Conservation (phyloP, 768 basidiomycete genomes). For the Mycena kentingensis region DNA sequence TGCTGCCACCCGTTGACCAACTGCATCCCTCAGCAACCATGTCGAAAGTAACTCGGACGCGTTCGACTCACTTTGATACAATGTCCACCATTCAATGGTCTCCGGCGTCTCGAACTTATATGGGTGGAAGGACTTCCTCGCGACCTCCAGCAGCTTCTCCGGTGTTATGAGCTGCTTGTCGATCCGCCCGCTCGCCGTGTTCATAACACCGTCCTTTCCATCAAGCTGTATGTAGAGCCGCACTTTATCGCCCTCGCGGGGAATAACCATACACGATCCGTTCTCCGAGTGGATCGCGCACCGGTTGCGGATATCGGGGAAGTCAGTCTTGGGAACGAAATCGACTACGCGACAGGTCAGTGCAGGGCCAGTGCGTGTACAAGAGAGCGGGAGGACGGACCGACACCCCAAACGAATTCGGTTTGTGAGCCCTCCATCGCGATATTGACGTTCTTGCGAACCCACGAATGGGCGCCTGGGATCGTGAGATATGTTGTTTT, state of each 20-base stretch:
- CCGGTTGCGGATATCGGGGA: constrained; percentile 73
- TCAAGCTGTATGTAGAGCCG: constrained; percentile 73
- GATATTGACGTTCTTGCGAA: constrained; percentile 66
- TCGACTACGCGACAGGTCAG: constrained; percentile 42
- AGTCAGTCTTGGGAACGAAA: constrained; percentile 67
- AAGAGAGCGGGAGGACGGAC: constrained; percentile 7
- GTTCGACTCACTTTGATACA: constrained; percentile 64
- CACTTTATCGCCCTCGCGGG: constrained; percentile 67
- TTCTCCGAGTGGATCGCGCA: constrained; percentile 67
- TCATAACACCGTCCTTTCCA: constrained; percentile 37
- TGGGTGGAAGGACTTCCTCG: constrained; percentile 56
- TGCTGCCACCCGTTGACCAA: constrained; percentile 75
- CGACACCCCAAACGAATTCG: constrained; percentile 82
- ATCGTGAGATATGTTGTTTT: background rate
- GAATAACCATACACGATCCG: constrained; percentile 74
- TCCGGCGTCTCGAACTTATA: constrained; percentile 51
- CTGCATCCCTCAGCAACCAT: constrained; percentile 33
- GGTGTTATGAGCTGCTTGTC: constrained; percentile 56
- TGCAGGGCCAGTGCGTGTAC: background rate
- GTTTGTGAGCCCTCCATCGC: constrained; percentile 77
- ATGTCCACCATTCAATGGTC: constrained; percentile 71
- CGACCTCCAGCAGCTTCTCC: constrained; percentile 56
- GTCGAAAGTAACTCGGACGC: background rate
- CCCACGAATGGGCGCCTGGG: constrained; percentile 81
- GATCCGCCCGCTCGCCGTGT: constrained; percentile 50